Percentiles rank a stretch among this genome's conserved stretches.
phyloP scores from a whole-genome alignment of 1,284 basidiomycete species.

The Tilletia walkeri region DNA sequence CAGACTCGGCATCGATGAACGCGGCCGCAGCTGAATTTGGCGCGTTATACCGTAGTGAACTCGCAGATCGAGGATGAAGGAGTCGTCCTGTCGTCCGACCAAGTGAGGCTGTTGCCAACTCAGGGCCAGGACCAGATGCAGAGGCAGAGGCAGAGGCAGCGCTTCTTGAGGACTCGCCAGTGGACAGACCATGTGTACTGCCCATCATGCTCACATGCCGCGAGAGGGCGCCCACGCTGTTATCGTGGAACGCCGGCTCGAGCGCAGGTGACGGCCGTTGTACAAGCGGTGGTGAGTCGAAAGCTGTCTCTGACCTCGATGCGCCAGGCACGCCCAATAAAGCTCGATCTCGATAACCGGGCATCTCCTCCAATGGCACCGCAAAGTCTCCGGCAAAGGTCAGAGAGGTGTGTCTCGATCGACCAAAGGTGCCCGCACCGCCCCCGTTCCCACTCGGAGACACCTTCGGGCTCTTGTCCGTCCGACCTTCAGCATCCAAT shows the following conservation, averaged over 20 bases:
- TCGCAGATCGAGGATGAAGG: neutral
- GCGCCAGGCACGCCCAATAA: neutral
- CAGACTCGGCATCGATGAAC: too few relatives aligned
- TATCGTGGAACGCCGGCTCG: neutral
- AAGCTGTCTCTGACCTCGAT: neutral
- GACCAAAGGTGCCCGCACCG: neutral
- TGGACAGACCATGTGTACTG: neutral
- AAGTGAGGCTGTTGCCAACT: too few relatives aligned
- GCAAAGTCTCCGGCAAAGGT: neutral
- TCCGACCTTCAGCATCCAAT: neutral
- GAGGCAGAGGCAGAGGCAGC: neutral
- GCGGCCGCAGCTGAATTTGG: neutral
- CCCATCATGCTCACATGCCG: slow-evolving; percentile 3
- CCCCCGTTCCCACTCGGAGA: neutral
- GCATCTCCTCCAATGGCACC: neutral
- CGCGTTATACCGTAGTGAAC: neutral
- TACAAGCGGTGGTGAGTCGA: neutral
- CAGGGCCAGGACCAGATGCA: neutral
- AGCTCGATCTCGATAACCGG: neutral
- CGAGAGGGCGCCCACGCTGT: neutral
- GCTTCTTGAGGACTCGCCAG: neutral
- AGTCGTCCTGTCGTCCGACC: neutral
- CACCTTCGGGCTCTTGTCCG: neutral
- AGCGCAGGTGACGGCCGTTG: slow-evolving; percentile 12
- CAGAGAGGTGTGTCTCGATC: neutral